A percentile compares a stretch with the other conserved stretches of the same genome.
Conservation (phyloP, 768 basidiomycete genomes). For the Pisolithus orientalis region DNA sequence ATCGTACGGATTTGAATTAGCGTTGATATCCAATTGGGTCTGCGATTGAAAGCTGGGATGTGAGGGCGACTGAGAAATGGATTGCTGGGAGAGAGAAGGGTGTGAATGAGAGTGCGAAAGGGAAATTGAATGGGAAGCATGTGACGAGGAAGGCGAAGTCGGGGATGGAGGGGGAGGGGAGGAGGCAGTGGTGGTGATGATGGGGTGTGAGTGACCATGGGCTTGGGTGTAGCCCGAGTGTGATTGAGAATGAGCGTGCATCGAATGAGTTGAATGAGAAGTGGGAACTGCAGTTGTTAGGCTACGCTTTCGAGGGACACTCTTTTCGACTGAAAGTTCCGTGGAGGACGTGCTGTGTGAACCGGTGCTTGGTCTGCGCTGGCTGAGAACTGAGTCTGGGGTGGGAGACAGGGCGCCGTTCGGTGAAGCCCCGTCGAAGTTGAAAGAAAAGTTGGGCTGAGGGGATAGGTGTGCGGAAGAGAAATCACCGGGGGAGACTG, state of each 20-base stretch:
- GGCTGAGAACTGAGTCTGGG: conserved; percentile 24
- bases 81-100: conserved; percentile 8
- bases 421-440: conserved; percentile 37
- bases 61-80: conserved; percentile 18
- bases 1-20: conserved; percentile 40
- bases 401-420: conserved; percentile 20
- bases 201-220: conserved; percentile 14
- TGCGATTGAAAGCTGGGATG: conserved; percentile 14
- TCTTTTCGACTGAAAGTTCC: conserved; percentile 39
- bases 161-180: conserved; percentile 23
- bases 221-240: conserved; percentile 10
- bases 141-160: conserved; percentile 18
- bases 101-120: conserved; percentile 16
- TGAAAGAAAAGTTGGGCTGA: conserved; percentile 43
- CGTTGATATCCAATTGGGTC: conserved; percentile 24
- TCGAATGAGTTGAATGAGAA: conserved; percentile 12
- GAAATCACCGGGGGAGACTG: conserved; percentile 45
- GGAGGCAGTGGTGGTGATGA: conserved; percentile 27
- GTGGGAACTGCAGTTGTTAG: conserved; percentile 44
- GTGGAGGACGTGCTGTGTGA: conserved; percentile 41
- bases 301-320: conserved; percentile 62
- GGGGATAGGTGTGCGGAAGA: conserved; percentile 37
- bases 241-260: conserved; percentile 23
- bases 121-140: conserved; percentile 15
- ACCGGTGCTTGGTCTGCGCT: conserved; percentile 32